Conservation (phyloP, 441 rosid species). For the Erodium trifolium region DNA sequence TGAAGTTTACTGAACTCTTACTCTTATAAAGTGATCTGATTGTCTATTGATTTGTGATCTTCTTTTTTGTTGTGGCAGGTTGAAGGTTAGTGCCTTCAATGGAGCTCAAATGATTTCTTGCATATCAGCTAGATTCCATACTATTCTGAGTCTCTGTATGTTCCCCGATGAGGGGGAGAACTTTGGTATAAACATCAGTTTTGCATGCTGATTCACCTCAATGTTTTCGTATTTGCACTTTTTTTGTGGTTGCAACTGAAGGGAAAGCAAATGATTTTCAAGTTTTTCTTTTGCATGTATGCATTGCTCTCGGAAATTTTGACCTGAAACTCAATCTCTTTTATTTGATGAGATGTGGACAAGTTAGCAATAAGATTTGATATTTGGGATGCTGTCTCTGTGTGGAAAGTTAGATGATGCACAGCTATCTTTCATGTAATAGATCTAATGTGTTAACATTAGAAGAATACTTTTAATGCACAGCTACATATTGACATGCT, state of each 20-base stretch:
- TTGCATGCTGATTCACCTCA: neutral
- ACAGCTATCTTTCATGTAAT: neutral
- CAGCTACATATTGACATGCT: constrained; percentile 26
- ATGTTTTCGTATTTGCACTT: neutral
- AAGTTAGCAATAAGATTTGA: neutral
- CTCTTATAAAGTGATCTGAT: neutral
- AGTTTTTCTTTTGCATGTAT: neutral
- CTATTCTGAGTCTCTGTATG: neutral
- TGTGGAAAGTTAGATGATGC: neutral
- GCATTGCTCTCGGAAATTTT: neutral
- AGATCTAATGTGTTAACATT: neutral
- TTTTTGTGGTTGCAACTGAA: neutral
- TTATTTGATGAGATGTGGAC: neutral
- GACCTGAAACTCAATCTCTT: neutral
- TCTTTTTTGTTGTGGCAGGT: constrained; percentile 23
- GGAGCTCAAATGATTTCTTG: constrained; percentile 11
- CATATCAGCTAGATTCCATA: constrained; percentile 12
- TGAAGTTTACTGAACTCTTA: neutral
- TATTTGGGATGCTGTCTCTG: neutral
- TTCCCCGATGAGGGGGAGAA: neutral
- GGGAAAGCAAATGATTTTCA: neutral
- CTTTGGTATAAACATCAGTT: neutral
- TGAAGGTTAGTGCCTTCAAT: constrained; percentile 22
- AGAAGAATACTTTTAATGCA: neutral
- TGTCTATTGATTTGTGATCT: neutral